Evolutionary conservation across 2,329 filamentous ascomycete species (phyloP), one percentile per base, ranked within the genome.

Genomic region (Aspergillus pseudonomiae): DNA sequence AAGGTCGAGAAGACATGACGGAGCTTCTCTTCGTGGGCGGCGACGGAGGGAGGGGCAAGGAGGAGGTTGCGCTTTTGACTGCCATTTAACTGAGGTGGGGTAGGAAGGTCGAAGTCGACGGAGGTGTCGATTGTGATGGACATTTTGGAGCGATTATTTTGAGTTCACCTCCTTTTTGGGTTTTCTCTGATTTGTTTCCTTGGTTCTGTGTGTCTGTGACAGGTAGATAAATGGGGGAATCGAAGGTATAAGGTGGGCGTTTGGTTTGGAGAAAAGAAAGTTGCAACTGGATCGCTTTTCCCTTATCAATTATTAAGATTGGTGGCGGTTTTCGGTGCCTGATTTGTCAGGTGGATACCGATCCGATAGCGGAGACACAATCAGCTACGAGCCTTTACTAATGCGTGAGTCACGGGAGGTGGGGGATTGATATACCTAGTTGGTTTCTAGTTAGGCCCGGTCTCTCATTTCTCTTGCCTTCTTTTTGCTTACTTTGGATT

Each of bases 1-100:
- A 92, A 89, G 62, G 88, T 83, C 63, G 88, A 84, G 73, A 96
- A 87, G 66, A 95, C 84, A 69, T 83, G 82, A 68, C 88, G 86
- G 68, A 98, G 85, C 72, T 88, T 88, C 69, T 92, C 89, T 70
- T 94, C 92, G 79, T 96, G 91, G 61, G 92, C 88, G 69, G 95
- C 90, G 72, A 98, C 87, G 28, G 93, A 96, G 14, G 95, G 94
- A 59, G 95, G 94, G 36, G 94, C 93, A 65, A 98, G 89, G 46
- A 97, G 88, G 66, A 97, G 89, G 36, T 90, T 94, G 78, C 89
- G 88, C 26, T 50, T 41, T 32, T 53, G 58, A 24, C 7, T 16
- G 12, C 24, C 24, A 10, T 41, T 32, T 54, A 30, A 24, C 6
- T 34, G 52, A 19, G 43, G 46, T 32, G 48, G 34, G 58, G 48